These are phyloP conservation scores for Puya raimondii DNA, from an alignment of 176 grass and related monocot genomes.

Conservation along the genomic window DNA sequence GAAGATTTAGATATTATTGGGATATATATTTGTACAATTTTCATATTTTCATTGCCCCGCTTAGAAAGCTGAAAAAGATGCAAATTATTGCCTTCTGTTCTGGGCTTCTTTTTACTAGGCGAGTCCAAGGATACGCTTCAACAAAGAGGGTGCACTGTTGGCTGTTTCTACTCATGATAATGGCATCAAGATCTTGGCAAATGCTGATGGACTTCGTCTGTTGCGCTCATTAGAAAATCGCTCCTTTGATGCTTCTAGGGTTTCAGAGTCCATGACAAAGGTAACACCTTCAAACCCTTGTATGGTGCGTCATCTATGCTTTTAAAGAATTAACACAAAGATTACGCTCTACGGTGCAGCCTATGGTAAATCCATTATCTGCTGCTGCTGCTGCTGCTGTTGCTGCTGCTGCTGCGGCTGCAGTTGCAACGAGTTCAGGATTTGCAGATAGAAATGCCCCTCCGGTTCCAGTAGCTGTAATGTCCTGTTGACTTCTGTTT, in stretches of 20 bases:
- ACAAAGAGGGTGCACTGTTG: slow-evolving; percentile 27
- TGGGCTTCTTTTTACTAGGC: slow-evolving; percentile 9
- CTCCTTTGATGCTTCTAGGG: slow-evolving; percentile 43
- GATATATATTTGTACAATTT: no score
- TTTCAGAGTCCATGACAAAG: slow-evolving; percentile 71
- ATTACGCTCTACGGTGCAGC: slow-evolving; percentile 38
- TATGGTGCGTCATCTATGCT: not conserved
- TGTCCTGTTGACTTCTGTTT: slow-evolving; percentile 32
- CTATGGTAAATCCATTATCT: slow-evolving; percentile 71
- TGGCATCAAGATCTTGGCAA: slow-evolving; percentile 30
- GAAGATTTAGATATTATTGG: no score
- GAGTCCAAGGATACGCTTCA: slow-evolving; percentile 22
- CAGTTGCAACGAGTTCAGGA: slow-evolving; percentile 54
- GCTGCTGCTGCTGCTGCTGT: slow-evolving; percentile 41
- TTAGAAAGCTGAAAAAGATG: not conserved
- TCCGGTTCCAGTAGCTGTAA: slow-evolving; percentile 49
- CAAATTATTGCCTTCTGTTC: not conserved
- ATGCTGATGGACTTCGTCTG: slow-evolving; percentile 10
- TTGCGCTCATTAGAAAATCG: slow-evolving; percentile 10
- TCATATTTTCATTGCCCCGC: no score
- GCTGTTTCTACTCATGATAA: slow-evolving; percentile 22
- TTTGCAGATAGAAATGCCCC: slow-evolving; percentile 27
- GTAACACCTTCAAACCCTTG: slow-evolving; percentile 21
- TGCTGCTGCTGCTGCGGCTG: slow-evolving; percentile 41
- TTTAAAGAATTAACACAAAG: not conserved